Base-by-base conservation (phyloP, 1,139 yeast genomes). In the Geotrichum reessii region DNA sequence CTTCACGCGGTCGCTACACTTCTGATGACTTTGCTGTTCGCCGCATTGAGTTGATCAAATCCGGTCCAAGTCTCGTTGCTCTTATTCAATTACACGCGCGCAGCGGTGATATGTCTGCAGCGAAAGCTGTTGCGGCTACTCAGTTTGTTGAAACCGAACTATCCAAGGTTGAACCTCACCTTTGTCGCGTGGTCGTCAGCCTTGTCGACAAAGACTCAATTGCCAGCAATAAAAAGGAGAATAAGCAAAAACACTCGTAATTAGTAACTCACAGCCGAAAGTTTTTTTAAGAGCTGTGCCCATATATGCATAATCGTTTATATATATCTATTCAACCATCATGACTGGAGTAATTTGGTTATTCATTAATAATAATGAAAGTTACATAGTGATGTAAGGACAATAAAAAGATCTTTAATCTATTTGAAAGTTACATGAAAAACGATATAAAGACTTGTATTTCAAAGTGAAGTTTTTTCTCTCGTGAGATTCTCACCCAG, bases 181-280 rank as follows among this genome's bases (percentile, higher is more conserved):
- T 76, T 37, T 75, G 75, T 64, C 68, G 70, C 42, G 71, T 74
- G 17, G 66, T 73, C 7, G 70, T 75, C 21, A 75, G 73, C 57
- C 70, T 73, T 58, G 67, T 60, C 24, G 62, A 61, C 47, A 46
- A 27, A 25, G 55, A 48, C 14, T 44, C 58, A n/a, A 37, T 50
- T 19, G 37, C 24, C 2, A 28, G n/a, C 5, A 48, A 40, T 8
- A 22, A 27, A 11, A 19, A 28, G 44, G 52, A 33, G 21, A 50
- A 25, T 12, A 50, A 50, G 6, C 48, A 22, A 22, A 24, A 46
- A 14, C 28, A 46, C 44, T 37, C 44, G 17, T 37, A 37, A 37
- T 19, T 37, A 17, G 5, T 12, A 37, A 19, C 44, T 37, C 14
- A 19, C 7, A 17, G 14, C 2, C 17, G 44, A 37, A n/a, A 19